A percentile compares a stretch with the other conserved stretches of the same genome.
Evolutionary conservation across 176 grass and related monocot species (phyloP).

Genomic region (Stipa capillata): DNA sequence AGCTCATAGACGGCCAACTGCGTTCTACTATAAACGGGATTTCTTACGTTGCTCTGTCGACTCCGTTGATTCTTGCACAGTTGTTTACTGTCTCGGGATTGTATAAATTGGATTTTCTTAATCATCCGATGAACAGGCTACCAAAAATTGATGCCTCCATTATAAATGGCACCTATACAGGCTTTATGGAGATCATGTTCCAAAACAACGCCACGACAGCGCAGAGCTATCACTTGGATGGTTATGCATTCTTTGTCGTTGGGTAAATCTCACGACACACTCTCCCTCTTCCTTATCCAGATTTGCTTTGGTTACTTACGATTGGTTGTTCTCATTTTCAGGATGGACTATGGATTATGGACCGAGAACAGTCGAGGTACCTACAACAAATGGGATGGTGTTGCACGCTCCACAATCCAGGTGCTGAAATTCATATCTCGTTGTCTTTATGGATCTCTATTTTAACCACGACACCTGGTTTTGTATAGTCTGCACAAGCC

Average conservation of each 20-base stretch:
- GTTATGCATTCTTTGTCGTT: slow-evolving; percentile 92
- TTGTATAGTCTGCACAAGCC: neutral
- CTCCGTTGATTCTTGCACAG: slow-evolving; percentile 78
- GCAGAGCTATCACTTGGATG: slow-evolving; percentile 94
- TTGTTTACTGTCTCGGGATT: slow-evolving; percentile 69
- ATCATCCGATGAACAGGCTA: slow-evolving; percentile 67
- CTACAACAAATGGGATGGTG: slow-evolving; percentile 99
- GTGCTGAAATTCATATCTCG: slow-evolving; percentile 9
- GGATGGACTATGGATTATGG: slow-evolving; percentile 93
- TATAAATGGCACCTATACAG: slow-evolving; percentile 89
- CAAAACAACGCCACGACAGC: slow-evolving; percentile 75
- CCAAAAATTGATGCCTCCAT: slow-evolving; percentile 79
- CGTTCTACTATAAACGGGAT: slow-evolving; percentile 78
- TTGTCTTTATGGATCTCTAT: too few species aligned
- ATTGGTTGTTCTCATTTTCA: slow-evolving; percentile 32
- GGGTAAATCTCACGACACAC: slow-evolving; percentile 46
- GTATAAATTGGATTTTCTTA: slow-evolving; percentile 87
- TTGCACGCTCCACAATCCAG: slow-evolving; percentile 88
- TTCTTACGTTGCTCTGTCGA: slow-evolving; percentile 69
- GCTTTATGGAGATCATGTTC: slow-evolving; percentile 93
- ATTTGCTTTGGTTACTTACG: neutral
- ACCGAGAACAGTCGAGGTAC: slow-evolving; percentile 85
- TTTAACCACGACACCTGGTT: neutral
- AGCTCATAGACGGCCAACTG: slow-evolving; percentile 67
- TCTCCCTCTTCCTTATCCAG: neutral